Evolutionary conservation across 139 green algal species (phyloP).

Genomic region (Tetraselmis chui): DNA sequence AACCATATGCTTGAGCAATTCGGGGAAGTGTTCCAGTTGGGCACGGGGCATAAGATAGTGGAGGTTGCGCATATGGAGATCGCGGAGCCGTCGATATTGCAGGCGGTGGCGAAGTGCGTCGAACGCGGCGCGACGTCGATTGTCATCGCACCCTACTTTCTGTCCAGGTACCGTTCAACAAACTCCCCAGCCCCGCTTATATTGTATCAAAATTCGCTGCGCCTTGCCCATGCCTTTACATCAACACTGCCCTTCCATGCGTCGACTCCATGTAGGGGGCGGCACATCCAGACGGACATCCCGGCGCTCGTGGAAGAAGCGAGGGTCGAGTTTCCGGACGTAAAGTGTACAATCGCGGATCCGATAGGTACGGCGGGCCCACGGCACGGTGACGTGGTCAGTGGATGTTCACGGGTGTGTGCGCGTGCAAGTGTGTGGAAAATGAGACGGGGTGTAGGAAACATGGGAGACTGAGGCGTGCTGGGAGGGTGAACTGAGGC

Average conservation of each 20-base stretch:
- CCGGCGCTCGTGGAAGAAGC: conserved; percentile 65
- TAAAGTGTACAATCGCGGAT: conserved; percentile 59
- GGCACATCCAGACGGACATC: conserved; percentile 66
- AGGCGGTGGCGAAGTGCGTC: conserved; percentile 53
- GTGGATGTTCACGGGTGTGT: too few species aligned
- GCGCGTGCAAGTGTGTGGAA: too few species aligned
- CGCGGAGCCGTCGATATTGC: conserved; percentile 64
- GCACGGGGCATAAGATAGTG: conserved; percentile 36
- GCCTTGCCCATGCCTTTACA: too few species aligned
- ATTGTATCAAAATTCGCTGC: too few species aligned
- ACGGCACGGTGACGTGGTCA: too few species aligned
- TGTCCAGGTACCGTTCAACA: conserved; percentile 55
- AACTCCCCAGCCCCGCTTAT: too few species aligned
- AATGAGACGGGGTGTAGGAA: too few species aligned
- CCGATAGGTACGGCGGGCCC: conserved; percentile 53
- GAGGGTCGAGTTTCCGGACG: conserved; percentile 29
- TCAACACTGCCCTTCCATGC: too few species aligned
- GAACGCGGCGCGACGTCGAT: conserved; percentile 40
- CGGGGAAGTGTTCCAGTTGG: conserved; percentile 53
- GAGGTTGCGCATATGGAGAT: conserved; percentile 88
- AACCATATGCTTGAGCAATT: conserved; percentile 82
- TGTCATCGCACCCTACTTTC: conserved; percentile 82
- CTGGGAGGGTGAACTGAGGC: neutral
- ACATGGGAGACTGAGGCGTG: neutral
- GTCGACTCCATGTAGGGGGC: neutral